Conservation (phyloP, 179 eudicot genomes). For the Beta lomatogona region DNA sequence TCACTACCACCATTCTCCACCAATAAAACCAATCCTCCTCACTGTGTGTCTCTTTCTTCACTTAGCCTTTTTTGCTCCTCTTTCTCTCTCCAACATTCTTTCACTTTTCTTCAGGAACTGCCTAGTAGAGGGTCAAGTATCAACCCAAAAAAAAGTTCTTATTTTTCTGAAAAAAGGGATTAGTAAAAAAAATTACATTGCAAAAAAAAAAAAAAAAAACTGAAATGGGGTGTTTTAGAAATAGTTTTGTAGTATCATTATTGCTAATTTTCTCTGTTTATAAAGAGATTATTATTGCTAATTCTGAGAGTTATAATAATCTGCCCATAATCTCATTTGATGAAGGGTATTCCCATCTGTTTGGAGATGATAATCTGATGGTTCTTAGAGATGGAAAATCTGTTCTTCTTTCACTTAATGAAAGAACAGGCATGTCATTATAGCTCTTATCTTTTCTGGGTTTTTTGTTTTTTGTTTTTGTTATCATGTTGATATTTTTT, state of each 20-base stretch:
- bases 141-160: not conserved
- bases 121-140: not conserved
- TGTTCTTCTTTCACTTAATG: slow-evolving; percentile 80
- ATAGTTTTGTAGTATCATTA: slow-evolving; percentile 2
- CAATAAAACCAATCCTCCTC: slow-evolving; percentile 39
- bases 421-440: slow-evolving; percentile 64
- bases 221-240: slow-evolving; percentile 19
- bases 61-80: slow-evolving; percentile 4
- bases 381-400: slow-evolving; percentile 79
- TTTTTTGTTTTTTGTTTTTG: not conserved
- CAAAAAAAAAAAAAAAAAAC: slow-evolving; percentile 6
- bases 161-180: not conserved
- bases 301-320: slow-evolving; percentile 16
- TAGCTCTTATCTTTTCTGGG: slow-evolving; percentile 2
- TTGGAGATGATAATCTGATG: slow-evolving; percentile 85
- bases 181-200: not conserved
- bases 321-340: slow-evolving; percentile 75
- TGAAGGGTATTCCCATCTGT: slow-evolving; percentile 88
- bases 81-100: slow-evolving; percentile 18
- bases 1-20: slow-evolving; percentile 27
- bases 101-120: not conserved
- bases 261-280: slow-evolving; percentile 22
- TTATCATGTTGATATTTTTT: not conserved
- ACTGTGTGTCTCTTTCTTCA: slow-evolving; percentile 1
- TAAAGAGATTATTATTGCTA: slow-evolving; percentile 13